Evolutionary conservation across 805 yeast genomes (phyloP), one percentile per base, ranked within the genome.

Genomic region (Huiozyma naganishii): DNA sequence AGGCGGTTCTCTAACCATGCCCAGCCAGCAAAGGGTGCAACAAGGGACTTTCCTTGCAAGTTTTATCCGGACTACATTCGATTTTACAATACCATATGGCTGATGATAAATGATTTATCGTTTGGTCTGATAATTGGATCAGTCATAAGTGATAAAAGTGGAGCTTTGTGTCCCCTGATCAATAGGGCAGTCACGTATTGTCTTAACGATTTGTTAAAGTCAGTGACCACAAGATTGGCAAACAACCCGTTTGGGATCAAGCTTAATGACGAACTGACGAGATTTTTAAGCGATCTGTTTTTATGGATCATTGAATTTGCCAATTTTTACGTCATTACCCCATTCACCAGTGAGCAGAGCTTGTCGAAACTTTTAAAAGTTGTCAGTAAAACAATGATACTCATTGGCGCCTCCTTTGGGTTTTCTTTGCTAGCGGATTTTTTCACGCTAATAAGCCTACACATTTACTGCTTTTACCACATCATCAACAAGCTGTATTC

Each of bases 161-260:
- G 40, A 7, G 45, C 61, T 7, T 45, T 41, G 9, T 46, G 46
- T 33, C 51, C 44, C 30, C 48, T 59, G 4, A 74, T 75, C 43
- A 66, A 65, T 42, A 59, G 64, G 46, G 17, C 41, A 7, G 45
- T 61, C 7, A 46, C 41, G 9, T 46, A 46, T 33, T 52, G 45
- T 32, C 48, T 59, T 5, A 74, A 75, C 43, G 55, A 65, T 32
- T 68, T 69, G n/a, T 62, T 80, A 37, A 64, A 70, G 13, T 47
- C 57, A 2, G 58, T 79, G 34, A 77, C 89, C 3, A 51, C 67
- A 0, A 83, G 95, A 89, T 69, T 92, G 33, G 86, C 88, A 69
- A 73, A 79, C 48, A 83, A 89, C 54, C 98, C 98, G 0, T 95
- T 90, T 11, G 98, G 98, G 4, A 79, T 92, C 53, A 92, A 92